Evolutionary conservation across 768 basidiomycete species (phyloP).

Genomic region (Piloderma croceum): DNA sequence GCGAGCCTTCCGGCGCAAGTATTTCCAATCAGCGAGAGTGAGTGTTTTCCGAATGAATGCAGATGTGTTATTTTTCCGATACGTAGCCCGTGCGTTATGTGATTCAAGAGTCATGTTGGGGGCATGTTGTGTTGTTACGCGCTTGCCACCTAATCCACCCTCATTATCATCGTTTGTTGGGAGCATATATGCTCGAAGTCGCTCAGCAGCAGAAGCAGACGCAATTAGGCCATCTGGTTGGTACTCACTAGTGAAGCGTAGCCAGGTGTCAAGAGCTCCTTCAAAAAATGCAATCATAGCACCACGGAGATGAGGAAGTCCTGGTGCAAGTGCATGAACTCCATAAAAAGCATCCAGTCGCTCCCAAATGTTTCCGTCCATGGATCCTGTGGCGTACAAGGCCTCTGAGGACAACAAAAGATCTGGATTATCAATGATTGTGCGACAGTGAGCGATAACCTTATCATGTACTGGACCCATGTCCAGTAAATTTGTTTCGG

Average conservation of each 20-base stretch:
- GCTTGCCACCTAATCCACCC: conserved; percentile 19
- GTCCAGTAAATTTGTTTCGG: conserved; percentile 9
- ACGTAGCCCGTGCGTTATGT: conserved; percentile 23
- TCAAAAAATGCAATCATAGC: conserved; percentile 13
- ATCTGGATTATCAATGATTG: conserved; percentile 1
- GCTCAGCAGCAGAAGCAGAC: conserved; percentile 1
- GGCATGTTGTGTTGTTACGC: conserved; percentile 11
- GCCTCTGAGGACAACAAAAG: background rate
- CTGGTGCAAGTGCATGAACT: background rate
- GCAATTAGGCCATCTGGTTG: conserved; percentile 26
- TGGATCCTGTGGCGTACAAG: conserved; percentile 1
- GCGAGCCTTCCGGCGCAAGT: conserved; percentile 2
- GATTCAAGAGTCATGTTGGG: conserved; percentile 15
- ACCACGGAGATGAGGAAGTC: conserved; percentile 3
- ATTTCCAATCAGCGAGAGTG: conserved; percentile 1
- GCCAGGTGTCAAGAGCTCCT: conserved; percentile 18
- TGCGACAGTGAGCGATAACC: conserved; percentile 8
- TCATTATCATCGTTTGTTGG: conserved; percentile 21
- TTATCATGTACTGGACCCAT: conserved; percentile 13
- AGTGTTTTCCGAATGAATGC: conserved; percentile 20
- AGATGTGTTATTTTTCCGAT: conserved; percentile 18
- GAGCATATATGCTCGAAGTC: conserved; percentile 10
- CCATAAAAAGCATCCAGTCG: background rate
- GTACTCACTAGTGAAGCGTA: conserved; percentile 23
- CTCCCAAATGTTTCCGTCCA: conserved; percentile 4